Evolutionary conservation across 192 early-diverging fungal genomes (phyloP), one percentile per base, ranked within the genome.

Genomic region (Ambispora gerdemannii): DNA sequence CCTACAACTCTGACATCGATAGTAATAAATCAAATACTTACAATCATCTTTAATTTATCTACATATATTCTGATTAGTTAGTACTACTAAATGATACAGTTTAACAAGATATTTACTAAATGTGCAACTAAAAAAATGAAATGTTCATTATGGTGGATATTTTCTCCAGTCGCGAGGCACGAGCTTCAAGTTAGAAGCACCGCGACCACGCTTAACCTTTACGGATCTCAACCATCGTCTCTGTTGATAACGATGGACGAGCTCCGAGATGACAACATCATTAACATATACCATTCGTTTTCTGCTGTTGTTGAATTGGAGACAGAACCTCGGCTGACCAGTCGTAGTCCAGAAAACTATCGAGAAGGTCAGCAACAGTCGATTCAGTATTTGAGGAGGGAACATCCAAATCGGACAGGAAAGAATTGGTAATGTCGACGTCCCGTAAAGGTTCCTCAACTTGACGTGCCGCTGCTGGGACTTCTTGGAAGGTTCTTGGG

Each of bases 291-390:
- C 66, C 66, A 53, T 68, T 32, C 28, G 63, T 43, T 56, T 56
- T 20, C 20, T 56, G 53, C 7, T 55, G 11, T 55, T 55, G 32
- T 19, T 22, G 22, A 55, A 55, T 52, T 20, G 52, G 32, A 56
- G 66, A 68, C 0, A 68, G 55, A 22, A 38, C 34, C 32, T 68
- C 66, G 38, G 71, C 43, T 72, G 60, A 72, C 75, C 77, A 76
- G 70, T 83, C 74, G 76, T 81, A 74, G 71, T 77, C 75, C 74
- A 77, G 67, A 80, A 77, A 77, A 77, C 73, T 75, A 72, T 80
- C 78, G 75, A 80, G 73, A 76, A 80, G 71, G 72, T 80, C 78
- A 80, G 70, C 71, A 80, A 73, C 69, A 77, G 34, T 72, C 77
- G 78, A 20, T 75, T 75, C 78, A 77, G 75, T 53, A 76, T 72